Base-by-base conservation (phyloP, 2,329 filamentous ascomycete genomes). In the Colletotrichum higginsianum region DNA sequence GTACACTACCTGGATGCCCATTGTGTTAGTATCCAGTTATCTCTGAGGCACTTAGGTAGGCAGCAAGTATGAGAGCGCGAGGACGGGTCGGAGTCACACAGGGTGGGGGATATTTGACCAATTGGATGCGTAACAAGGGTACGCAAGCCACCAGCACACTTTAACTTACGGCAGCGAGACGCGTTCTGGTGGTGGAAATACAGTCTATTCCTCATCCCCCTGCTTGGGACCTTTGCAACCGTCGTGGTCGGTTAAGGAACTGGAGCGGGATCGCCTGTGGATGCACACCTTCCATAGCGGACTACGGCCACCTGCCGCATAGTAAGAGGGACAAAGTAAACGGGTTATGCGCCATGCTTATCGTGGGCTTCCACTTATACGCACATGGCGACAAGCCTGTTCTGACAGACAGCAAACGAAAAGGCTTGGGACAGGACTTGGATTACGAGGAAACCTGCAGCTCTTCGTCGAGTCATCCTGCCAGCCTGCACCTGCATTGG, bases 121-220 rank as follows among this genome's bases (percentile, higher is more conserved):
- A 72, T 69, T 21, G 66, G 65, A 60, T 58, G 18, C 58, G 44
- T 56, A 57, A 63, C 64, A 62, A 50, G 67, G 63, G 30, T 61
- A 30, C 49, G 46, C 67, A 50, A 35, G 49, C 44, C 65, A 58
- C 49, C 64, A 52, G 50, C 42, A 52, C 57, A 58, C 53, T 60
- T 62, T 58, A 68, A 57, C 21, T 44, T 35, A 64, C 64, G 47
- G 21, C 38, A 35, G 35, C 26, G 35, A n/a, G 60, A 64, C 69
- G 69, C 69, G 65, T 69, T 56, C 46, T 60, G 46, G 57, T 23
- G 23, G 38, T 50, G 52, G 12, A 35, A 16, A 35, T 52, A 49
- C 49, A 50, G n/a, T 50, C 46, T 21, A 38, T 53, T 15, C 44
- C 52, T 23, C 21, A 42, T 46, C 47, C 16, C 35, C 38, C 42